Conservation (phyloP, 345 rosid genomes). For the Syzygium aromaticum region DNA sequence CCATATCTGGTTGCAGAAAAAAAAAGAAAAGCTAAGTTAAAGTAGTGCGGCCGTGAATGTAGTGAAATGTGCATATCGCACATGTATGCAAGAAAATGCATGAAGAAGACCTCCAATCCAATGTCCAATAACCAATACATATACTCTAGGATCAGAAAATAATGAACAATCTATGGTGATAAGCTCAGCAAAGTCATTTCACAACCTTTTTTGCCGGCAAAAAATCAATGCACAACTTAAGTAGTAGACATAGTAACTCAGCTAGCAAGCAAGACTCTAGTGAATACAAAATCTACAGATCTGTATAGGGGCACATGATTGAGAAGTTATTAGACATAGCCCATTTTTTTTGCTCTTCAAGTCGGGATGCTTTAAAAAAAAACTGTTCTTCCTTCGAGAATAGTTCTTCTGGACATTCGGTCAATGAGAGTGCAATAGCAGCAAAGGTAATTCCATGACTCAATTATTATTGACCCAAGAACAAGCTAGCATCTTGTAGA, state of each 20-base stretch:
- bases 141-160: background rate
- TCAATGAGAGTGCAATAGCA: background rate
- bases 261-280: background rate
- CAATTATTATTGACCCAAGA: background rate
- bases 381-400: background rate
- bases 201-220: background rate
- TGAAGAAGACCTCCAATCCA: background rate
- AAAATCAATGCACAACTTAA: background rate
- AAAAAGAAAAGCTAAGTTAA: background rate
- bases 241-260: background rate
- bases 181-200: background rate
- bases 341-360: background rate
- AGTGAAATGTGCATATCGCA: background rate
- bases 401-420: background rate
- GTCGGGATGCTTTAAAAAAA: background rate
- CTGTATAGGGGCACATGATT: background rate
- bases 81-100: background rate
- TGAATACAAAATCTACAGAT: background rate
- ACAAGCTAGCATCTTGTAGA: background rate
- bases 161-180: background rate
- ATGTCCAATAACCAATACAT: background rate
- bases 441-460: background rate
- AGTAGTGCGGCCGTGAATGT: background rate
- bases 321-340: background rate
- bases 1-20: conserved; percentile 60